phyloP scores from a whole-genome alignment of 163 green algal genomes.

The Coccomyxa subellipsoidea region DNA sequence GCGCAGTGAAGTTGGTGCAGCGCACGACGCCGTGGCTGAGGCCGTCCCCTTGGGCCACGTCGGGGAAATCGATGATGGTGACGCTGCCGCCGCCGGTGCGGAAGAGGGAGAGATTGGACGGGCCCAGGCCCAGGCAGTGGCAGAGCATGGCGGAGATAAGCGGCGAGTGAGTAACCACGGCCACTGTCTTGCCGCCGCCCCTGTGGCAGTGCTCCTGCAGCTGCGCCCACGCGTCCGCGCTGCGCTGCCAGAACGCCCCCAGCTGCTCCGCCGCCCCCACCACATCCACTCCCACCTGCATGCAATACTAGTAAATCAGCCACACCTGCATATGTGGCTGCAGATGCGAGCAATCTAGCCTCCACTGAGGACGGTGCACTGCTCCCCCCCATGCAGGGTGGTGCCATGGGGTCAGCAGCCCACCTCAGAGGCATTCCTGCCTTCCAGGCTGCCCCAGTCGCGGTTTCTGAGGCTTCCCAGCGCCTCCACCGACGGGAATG shows the following conservation, averaged over 20 bases:
- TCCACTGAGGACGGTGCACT: too few relatives aligned
- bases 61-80: conserved; percentile 67
- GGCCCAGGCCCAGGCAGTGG: conserved; percentile 52
- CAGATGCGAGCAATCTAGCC: background rate
- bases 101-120: conserved; percentile 42
- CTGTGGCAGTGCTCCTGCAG: background rate
- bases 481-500: conserved; percentile 26
- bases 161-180: conserved; percentile 58
- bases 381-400: too few relatives aligned
- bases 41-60: background rate
- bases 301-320: too few relatives aligned
- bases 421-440: conserved; percentile 26
- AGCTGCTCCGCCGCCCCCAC: conserved; percentile 28
- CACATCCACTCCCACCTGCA: conserved; percentile 18
- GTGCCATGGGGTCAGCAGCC: background rate
- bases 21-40: conserved; percentile 30
- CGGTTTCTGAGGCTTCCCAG: conserved; percentile 40
- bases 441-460: conserved; percentile 37
- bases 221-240: conserved; percentile 12
- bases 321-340: background rate
- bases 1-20: conserved; percentile 75
- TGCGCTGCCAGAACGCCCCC: conserved; percentile 34
- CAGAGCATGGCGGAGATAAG: conserved; percentile 57
- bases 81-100: conserved; percentile 41
- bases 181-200: conserved; percentile 36